Conservation (phyloP, 345 rosid genomes). For the Capsella bursapastoris region DNA sequence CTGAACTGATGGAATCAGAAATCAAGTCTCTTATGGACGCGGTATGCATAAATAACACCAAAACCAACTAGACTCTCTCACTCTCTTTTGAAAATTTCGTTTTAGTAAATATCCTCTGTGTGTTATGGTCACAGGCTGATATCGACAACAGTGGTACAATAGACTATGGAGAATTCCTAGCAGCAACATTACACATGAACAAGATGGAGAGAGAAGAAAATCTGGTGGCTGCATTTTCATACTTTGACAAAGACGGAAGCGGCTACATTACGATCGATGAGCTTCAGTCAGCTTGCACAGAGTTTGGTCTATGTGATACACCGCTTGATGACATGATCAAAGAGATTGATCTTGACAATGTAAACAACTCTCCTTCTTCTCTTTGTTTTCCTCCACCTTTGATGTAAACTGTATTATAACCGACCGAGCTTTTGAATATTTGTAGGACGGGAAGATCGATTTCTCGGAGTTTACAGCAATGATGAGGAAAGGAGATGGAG, state of each 20-base stretch:
- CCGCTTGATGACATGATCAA: conserved; percentile 81
- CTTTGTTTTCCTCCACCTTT: not conserved
- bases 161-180: conserved; percentile 95
- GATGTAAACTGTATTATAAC: not conserved
- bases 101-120: too few species aligned
- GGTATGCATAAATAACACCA: conserved; percentile 45
- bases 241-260: conserved; percentile 91
- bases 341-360: conserved; percentile 94
- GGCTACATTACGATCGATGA: conserved; percentile 96
- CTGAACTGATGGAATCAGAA: conserved; percentile 90
- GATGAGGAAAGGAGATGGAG: conserved; percentile 81
- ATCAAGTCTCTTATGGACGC: conserved; percentile 94
- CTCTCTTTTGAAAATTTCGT: not conserved
- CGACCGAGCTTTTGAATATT: not conserved
- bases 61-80: not conserved
- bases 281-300: conserved; percentile 92
- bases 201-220: conserved; percentile 97
- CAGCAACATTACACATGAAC: conserved; percentile 92
- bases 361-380: conserved; percentile 37
- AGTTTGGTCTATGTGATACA: conserved; percentile 83
- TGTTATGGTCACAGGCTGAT: conserved; percentile 68
- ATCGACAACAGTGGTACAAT: conserved; percentile 88
- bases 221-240: conserved; percentile 83
- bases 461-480: conserved; percentile 70
- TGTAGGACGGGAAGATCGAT: conserved; percentile 47